phyloP scores from a whole-genome alignment of 2,329 filamentous ascomycete species.

The Neurospora crassa region DNA sequence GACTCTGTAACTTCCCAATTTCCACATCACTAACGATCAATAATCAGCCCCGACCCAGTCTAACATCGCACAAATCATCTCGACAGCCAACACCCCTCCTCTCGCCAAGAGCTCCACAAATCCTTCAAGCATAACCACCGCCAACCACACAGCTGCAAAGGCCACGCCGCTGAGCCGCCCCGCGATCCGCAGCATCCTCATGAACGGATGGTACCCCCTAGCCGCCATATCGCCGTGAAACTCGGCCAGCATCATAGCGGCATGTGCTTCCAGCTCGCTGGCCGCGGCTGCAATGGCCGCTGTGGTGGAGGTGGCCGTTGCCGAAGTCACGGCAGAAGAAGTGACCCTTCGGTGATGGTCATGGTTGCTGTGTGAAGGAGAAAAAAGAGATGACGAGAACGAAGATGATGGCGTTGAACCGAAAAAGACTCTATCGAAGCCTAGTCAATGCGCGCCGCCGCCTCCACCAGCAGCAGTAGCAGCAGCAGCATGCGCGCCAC shows the following conservation, averaged over 20 bases:
- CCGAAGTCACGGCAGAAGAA: neutral
- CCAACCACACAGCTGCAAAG: slow-evolving; percentile 18
- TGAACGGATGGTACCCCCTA: slow-evolving; percentile 2
- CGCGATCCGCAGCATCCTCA: slow-evolving; percentile 10
- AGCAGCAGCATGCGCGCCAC: neutral
- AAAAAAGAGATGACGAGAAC: neutral
- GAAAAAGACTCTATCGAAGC: neutral
- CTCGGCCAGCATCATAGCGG: slow-evolving; percentile 1
- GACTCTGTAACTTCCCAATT: neutral
- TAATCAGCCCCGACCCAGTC: slow-evolving; percentile 21
- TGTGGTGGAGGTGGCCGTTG: neutral
- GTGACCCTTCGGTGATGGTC: neutral
- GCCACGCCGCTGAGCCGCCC: slow-evolving; percentile 13
- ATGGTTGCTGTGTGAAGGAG: neutral
- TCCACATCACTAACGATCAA: slow-evolving; percentile 1
- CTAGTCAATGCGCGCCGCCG: slow-evolving; percentile 19
- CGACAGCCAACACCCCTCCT: slow-evolving; percentile 14
- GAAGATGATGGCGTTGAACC: neutral
- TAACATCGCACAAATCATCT: slow-evolving; percentile 16
- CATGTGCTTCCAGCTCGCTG: slow-evolving; percentile 3
- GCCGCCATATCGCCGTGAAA: neutral
- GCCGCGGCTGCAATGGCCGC: slow-evolving; percentile 4
- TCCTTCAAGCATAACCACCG: slow-evolving; percentile 16
- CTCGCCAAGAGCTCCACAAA: slow-evolving; percentile 14
- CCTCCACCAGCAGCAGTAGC: neutral